Evolutionary conservation across 768 basidiomycete genomes (phyloP), one percentile per base, ranked within the genome.

Genomic region (Boletus barrowsii): DNA sequence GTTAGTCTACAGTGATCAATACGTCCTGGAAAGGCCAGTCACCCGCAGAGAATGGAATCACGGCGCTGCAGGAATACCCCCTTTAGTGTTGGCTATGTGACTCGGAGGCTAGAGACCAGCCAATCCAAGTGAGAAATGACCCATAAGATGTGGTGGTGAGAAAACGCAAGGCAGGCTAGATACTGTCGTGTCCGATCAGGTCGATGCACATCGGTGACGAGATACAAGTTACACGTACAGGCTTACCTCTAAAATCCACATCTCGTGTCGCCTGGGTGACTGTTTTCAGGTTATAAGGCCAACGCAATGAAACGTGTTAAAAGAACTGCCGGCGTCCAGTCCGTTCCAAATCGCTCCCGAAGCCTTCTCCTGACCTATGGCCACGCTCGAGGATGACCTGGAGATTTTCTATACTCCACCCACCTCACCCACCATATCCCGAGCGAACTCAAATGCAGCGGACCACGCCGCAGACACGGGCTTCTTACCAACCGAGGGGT

Each of bases 351-450:
- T 43, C 47, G n/a, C 45, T 41, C 3, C 52, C 26, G 49, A 53
- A 43, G 33, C 46, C 56, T 51, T 57, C 59, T 45, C 51, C 42
- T 49, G 57, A 35, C 47, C 47, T 7, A 72, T 76, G 67, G 61
- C 62, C 55, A 65, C 63, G 41, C 65, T 63, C 30, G 76, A 77
- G 53, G 48, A 58, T 47, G 77, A 66, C 49, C 30, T 57, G 47
- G 64, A 79, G 51, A 68, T 66, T 43, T 79, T 78, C 58, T 66
- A 69, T 45, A 79, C 78, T 17, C 78, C 78, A 24, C 78, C 79
- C 9, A 68, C 70, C 15, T 75, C 77, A 18, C 77, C 77, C 24
- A 59, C 55, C 51, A 51, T 65, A 42, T 61, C 67, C 50, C 66
- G 64, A 35, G 46, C 57, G 26, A 57, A 56, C 56, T 61, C 61